These are phyloP conservation scores for Cucurbita ficifolia DNA, from an alignment of 306 rosid species.

Conservation along the genomic window DNA sequence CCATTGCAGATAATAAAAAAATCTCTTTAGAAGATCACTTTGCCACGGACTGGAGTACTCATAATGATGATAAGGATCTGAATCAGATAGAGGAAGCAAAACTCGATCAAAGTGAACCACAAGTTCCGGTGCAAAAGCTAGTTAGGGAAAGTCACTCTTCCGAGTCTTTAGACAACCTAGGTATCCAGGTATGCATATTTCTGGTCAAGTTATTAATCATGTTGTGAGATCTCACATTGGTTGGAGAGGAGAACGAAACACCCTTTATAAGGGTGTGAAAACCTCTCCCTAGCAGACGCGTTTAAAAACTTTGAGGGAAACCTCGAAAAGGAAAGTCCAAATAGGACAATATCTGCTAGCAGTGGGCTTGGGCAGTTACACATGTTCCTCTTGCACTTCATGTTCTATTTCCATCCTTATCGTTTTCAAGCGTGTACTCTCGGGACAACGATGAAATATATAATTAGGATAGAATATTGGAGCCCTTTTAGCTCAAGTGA, in stretches of 20 bases:
- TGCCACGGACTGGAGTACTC: slow-evolving; percentile 12
- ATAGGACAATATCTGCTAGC: no score
- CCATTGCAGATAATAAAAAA: background rate
- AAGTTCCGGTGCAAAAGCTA: slow-evolving; percentile 12
- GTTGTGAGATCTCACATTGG: no score
- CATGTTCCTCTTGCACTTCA: background rate
- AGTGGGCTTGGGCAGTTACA: no score
- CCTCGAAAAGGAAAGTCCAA: no score
- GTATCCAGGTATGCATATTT: slow-evolving; percentile 34
- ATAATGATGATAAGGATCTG: slow-evolving; percentile 5
- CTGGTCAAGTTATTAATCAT: background rate
- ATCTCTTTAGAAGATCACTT: slow-evolving; percentile 13
- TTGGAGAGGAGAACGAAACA: no score
- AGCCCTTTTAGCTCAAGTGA: background rate
- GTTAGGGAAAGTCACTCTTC: background rate
- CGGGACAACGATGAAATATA: background rate
- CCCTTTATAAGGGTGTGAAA: no score
- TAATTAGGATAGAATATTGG: background rate
- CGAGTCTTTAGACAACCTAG: slow-evolving; percentile 8
- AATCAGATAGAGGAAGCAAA: slow-evolving; percentile 5
- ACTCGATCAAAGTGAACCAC: slow-evolving; percentile 9
- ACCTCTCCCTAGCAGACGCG: no score
- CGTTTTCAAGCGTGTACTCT: background rate
- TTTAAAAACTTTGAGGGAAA: no score
- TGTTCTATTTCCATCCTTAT: background rate